These are phyloP conservation scores for Nakazawaea populi DNA, from an alignment of 805 yeast species.

Conservation along the genomic window DNA sequence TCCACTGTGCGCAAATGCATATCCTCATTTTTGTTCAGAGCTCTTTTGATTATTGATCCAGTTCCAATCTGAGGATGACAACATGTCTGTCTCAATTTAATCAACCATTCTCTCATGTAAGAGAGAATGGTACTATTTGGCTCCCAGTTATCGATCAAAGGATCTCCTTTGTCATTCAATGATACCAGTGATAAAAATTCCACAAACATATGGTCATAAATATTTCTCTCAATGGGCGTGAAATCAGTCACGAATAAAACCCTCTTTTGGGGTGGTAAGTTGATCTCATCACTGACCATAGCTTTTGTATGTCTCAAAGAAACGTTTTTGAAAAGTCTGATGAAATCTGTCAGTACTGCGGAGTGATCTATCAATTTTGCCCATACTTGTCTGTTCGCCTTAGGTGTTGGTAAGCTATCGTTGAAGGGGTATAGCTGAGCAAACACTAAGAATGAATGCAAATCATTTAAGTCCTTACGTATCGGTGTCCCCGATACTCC, in stretches of 20 bases:
- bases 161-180: slow-evolving; percentile 44
- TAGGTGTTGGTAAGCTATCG: slow-evolving; percentile 16
- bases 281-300: slow-evolving; percentile 72
- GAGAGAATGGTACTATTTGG: slow-evolving; percentile 34
- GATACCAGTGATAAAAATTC: slow-evolving; percentile 57
- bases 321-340: slow-evolving; percentile 43
- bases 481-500: slow-evolving; percentile 97
- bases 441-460: slow-evolving; percentile 66
- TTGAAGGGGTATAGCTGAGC: slow-evolving; percentile 63
- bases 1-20: slow-evolving; percentile 45
- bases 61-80: slow-evolving; percentile 59
- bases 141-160: slow-evolving; percentile 42
- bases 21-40: slow-evolving; percentile 10
- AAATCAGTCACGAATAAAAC: slow-evolving; percentile 68
- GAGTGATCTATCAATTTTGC: slow-evolving; percentile 12
- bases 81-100: slow-evolving; percentile 68
- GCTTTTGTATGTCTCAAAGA: slow-evolving; percentile 80
- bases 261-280: slow-evolving; percentile 74
- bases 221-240: slow-evolving; percentile 78
- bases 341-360: slow-evolving; percentile 33
- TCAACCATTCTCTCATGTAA: slow-evolving; percentile 65
- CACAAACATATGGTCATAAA: slow-evolving; percentile 59
- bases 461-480: slow-evolving; percentile 56
- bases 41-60: slow-evolving; percentile 5
- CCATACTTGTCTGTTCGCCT: slow-evolving; percentile 22